These are phyloP conservation scores for Flaveria sonorensis DNA, from an alignment of 129 eudicot species.

Conservation along the genomic window DNA sequence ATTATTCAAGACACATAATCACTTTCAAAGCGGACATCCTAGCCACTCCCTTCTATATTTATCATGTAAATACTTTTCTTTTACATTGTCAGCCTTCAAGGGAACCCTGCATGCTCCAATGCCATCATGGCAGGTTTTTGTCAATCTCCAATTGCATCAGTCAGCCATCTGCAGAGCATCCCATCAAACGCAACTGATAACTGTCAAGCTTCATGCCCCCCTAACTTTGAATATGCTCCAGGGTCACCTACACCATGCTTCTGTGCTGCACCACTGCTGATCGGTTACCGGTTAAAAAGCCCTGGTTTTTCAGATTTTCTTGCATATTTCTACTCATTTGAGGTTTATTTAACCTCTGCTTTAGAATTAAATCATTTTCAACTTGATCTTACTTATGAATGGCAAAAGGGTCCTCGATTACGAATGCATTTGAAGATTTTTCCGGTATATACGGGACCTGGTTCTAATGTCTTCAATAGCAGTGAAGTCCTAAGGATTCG, in stretches of 20 bases:
- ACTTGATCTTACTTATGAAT: constrained; percentile 52
- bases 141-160: constrained; percentile 33
- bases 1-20: background rate
- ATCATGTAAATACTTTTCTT: background rate
- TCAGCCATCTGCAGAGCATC: constrained; percentile 34
- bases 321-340: constrained; percentile 49
- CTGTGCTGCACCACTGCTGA: constrained; percentile 68
- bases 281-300: constrained; percentile 76
- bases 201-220: constrained; percentile 61
- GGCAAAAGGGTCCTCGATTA: constrained; percentile 77
- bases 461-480: constrained; percentile 40
- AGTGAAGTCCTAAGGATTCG: constrained; percentile 64
- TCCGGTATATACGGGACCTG: constrained; percentile 41
- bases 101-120: constrained; percentile 72
- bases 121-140: constrained; percentile 44
- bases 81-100: constrained; percentile 59
- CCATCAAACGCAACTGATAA: constrained; percentile 30
- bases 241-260: constrained; percentile 59
- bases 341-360: constrained; percentile 58
- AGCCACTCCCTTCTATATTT: background rate
- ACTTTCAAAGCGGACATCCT: background rate
- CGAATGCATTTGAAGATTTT: constrained; percentile 59
- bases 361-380: constrained; percentile 49
- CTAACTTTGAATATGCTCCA: constrained; percentile 60
- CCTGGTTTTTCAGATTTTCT: constrained; percentile 64